Evolutionary conservation across 352 stramenopile genomes (phyloP).

Genomic region (Globisporangium sylvaticum): DNA sequence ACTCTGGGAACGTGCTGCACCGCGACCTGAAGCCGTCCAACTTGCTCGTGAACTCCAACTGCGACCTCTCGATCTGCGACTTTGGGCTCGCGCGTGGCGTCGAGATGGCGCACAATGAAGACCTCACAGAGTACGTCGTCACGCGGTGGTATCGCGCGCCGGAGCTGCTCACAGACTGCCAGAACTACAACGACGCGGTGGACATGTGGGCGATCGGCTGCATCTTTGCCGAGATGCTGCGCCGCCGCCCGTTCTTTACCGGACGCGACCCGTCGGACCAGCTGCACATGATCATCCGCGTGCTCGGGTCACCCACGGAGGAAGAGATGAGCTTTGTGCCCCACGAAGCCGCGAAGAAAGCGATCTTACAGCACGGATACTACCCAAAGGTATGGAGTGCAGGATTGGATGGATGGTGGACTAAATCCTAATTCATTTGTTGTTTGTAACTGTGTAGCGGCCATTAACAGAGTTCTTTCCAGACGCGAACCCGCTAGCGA

Average conservation of each 20-base stretch:
- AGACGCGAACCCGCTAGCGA: conserved; percentile 67
- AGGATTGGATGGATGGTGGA: too few relatives aligned
- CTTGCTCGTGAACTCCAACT: conserved; percentile 89
- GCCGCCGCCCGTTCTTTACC: conserved; percentile 91
- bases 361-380: conserved; percentile 78
- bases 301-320: conserved; percentile 93
- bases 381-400: conserved; percentile 64
- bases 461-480: conserved; percentile 83
- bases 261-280: conserved; percentile 79
- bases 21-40: conserved; percentile 89
- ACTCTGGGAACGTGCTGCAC: conserved; percentile 94
- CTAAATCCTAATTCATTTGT: too few relatives aligned
- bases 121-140: conserved; percentile 88
- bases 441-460: conserved; percentile 25
- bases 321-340: conserved; percentile 97
- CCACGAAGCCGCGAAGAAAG: conserved; percentile 85
- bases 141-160: conserved; percentile 88
- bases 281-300: conserved; percentile 81
- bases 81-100: conserved; percentile 92
- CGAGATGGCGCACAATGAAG: conserved; percentile 76
- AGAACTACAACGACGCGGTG: conserved; percentile 95
- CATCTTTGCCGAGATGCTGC: conserved; percentile 99
- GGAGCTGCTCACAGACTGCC: conserved; percentile 86
- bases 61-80: conserved; percentile 88
- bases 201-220: conserved; percentile 97